Evolutionary conservation across 1,284 basidiomycete genomes (phyloP), one percentile per base, ranked within the genome.

Genomic region (Sphaerobolus stellatus): DNA sequence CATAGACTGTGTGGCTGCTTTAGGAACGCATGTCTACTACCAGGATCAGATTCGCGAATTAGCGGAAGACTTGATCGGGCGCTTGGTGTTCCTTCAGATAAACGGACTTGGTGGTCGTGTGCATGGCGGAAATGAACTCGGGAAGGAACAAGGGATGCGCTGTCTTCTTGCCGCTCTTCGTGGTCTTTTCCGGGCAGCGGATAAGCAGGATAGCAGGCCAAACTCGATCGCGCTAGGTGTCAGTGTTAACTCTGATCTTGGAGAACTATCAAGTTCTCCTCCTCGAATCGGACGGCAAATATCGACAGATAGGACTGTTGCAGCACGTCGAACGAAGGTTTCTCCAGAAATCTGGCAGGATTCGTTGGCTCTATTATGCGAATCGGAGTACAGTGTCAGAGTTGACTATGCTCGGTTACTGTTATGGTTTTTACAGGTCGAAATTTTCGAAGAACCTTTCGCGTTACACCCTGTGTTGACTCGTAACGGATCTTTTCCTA

Each of bases 11-110:
- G 88, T 97, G 53, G 78, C 90, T 5, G 90, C 92, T 1, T 77
- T 98, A 18, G 90, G 90, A 29, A 85, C 88, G 6, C 93, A 97
- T 67, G 85, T 96, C 53, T 96, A 97, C 75, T 98, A 98, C 68
- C 90, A 92, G 45, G 96, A 98, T 67, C 96, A 99, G 73, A 92
- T 96, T 58, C 92, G 93, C 66, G 95, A 98, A 68, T 84, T 98
- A 50, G 86, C 92, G 13, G 86, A 86, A 58, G 94, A 97, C 69
- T 75, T 96, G 27, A 83, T 92, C 38, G 82, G 81, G 56, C 84
- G 92, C 24, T 79, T 98, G n/a, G 75, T 82, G 4, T 73, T 78
- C 0, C 75, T 93, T 24, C 89, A 93, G 64, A 75, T 80, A 14
- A 84, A 83, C 59, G 85, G 84, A 14, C 67, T 80, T 6, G 64